Evolutionary conservation across 129 eudicot genomes (phyloP).

Genomic region (Artemisia argyi): DNA sequence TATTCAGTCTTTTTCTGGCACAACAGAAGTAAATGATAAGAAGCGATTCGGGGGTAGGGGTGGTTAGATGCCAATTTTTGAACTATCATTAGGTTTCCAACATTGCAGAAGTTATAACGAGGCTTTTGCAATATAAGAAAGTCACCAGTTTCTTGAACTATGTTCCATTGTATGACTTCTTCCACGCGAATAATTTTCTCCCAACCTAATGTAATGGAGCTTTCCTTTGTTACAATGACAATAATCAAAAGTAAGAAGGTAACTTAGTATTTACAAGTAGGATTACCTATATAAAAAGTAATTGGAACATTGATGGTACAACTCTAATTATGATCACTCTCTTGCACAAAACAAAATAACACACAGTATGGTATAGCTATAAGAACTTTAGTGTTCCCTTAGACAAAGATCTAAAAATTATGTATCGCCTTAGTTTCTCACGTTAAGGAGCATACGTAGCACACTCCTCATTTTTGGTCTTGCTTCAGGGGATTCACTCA

Average conservation of each 20-base stretch:
- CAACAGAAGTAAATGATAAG: too few species aligned
- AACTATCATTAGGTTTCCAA: too few species aligned
- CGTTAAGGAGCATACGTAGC: slow-evolving; percentile 68
- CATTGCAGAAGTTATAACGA: too few species aligned
- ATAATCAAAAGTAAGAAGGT: background rate
- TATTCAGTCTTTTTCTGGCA: too few species aligned
- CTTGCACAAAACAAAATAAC: background rate
- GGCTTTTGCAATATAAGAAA: too few species aligned
- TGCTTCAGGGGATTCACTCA: slow-evolving; percentile 60
- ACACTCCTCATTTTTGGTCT: slow-evolving; percentile 91
- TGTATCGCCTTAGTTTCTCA: slow-evolving; percentile 36
- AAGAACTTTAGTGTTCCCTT: background rate
- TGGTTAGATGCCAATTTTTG: too few species aligned
- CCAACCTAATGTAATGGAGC: too few species aligned
- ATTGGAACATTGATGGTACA: background rate
- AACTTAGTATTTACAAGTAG: background rate
- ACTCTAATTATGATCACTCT: background rate
- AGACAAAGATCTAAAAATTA: background rate
- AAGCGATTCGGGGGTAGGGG: too few species aligned
- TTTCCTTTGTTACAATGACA: too few species aligned
- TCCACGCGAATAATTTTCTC: too few species aligned
- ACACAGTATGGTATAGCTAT: background rate
- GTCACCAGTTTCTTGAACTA: too few species aligned
- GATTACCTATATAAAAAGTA: background rate
- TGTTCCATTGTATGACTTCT: too few species aligned